phyloP scores from a whole-genome alignment of 2,329 filamentous ascomycete species.

The Parafenestella ontariensis region DNA sequence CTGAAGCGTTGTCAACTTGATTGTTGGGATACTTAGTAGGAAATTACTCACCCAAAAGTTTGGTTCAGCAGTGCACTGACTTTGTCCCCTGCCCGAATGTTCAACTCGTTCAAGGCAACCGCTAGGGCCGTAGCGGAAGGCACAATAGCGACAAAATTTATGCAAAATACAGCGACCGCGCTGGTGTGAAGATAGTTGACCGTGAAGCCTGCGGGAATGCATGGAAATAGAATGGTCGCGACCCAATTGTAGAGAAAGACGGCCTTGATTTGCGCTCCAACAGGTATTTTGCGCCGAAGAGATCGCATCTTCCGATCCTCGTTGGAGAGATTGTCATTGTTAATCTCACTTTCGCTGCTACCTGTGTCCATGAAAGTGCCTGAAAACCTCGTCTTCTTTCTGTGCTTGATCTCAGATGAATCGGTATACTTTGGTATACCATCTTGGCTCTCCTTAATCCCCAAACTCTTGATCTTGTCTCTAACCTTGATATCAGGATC shows the following conservation, averaged over 20 bases:
- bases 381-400: too few species aligned
- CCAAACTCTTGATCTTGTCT: too few species aligned
- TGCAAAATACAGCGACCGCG: background rate
- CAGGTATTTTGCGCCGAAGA: background rate
- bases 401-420: too few species aligned
- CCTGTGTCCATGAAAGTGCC: too few species aligned
- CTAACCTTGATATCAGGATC: too few species aligned
- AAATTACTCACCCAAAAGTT: conserved; percentile 9
- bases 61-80: conserved; percentile 6
- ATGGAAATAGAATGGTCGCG: conserved; percentile 1
- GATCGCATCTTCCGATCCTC: background rate
- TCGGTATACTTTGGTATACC: too few species aligned
- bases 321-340: background rate
- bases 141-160: background rate
- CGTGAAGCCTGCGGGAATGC: conserved; percentile 9
- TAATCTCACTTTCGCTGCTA: too few species aligned
- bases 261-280: background rate
- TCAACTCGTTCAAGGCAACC: conserved; percentile 2
- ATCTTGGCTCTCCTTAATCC: too few species aligned
- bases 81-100: background rate
- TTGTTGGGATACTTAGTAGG: background rate
- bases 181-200: conserved; percentile 5
- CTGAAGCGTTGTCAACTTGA: background rate
- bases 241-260: background rate
- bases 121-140: background rate